Evolutionary conservation across 306 rosid genomes (phyloP), one percentile per base, ranked within the genome.

Genomic region (Clitoria ternatea): DNA sequence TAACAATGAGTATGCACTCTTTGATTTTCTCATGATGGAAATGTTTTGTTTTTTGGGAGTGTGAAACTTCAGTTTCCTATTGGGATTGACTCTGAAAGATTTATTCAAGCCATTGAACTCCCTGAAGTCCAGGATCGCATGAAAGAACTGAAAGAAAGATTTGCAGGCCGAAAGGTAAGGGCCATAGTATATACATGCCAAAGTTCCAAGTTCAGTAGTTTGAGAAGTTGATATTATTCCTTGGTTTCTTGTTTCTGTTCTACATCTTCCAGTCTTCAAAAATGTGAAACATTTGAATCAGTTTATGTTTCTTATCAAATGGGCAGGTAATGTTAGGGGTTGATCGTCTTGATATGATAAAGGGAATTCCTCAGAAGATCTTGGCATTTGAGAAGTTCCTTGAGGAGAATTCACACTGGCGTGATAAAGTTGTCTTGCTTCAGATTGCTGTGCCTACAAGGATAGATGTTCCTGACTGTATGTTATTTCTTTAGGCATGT

Each of bases 391-490:
- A 94, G 65, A 87, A 94, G 74, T 94, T 94, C 82, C 91, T 90
- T 0, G 98, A 94, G 85, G 97, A 94, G 79, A 94, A 94, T 79
- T 86, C 88, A 22, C 65, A 66, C 18, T 94, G 97, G 98, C 97
- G 83, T 73, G 95, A 90, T 83, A 77, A 89, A 89, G 98, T 94
- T 53, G 98, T 94, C 64, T 84, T 94, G 88, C 82, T 94, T 63
- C 98, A 94, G 79, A 87, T 94, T 83, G 97, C 97, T 27, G 97
- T 94, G 37, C 97, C 98, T 39, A 89, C 98, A 24, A 94, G 98
- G 85, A 94, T 92, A 42, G 89, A 94, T 72, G 89, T 86, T 65
- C 92, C 96, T 22, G 95, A 94, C 44, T 94, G 98, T 94, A 89
- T 30, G 92, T 81, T 78, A 61, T 71, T 44, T 72, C 49, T 68